Percentiles rank a stretch among this genome's conserved stretches.
phyloP scores from a whole-genome alignment of 495 filamentous ascomycete genomes.

The Aspergillus diversus region DNA sequence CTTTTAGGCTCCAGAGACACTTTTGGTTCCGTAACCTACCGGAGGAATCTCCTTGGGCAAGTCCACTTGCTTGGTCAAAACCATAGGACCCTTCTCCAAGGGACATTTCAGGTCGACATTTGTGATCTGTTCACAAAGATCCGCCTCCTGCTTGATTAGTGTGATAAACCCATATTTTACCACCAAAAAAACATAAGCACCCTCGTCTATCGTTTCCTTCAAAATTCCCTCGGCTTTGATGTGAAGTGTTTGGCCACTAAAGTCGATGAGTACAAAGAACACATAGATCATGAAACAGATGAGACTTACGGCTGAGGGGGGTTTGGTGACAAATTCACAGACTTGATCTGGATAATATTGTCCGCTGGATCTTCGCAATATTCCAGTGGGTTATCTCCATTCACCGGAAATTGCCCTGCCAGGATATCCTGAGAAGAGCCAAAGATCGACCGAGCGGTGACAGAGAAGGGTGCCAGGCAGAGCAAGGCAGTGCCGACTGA shows the following conservation, averaged over 20 bases:
- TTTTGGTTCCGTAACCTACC: constrained; percentile 55
- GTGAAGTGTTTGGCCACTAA: constrained; percentile 75
- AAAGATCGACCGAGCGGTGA: constrained; percentile 36
- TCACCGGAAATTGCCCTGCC: constrained; percentile 30
- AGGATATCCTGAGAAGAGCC: constrained; percentile 30
- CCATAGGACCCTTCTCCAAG: constrained; percentile 72
- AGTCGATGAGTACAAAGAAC: constrained; percentile 18
- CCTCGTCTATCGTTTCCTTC: constrained; percentile 66
- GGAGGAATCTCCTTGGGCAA: constrained; percentile 88
- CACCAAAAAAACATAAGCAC: constrained; percentile 75
- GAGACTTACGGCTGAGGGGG: constrained; percentile 80
- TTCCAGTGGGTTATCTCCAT: constrained; percentile 50
- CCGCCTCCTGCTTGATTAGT: constrained; percentile 73
- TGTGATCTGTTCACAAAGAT: constrained; percentile 84
- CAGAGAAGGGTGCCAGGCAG: constrained; percentile 37
- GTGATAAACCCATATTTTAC: constrained; percentile 94
- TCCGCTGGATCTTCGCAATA: constrained; percentile 68
- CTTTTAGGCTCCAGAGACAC: neutral
- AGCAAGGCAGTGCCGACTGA: constrained; percentile 37
- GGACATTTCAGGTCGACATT: constrained; percentile 92
- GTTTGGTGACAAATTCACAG: constrained; percentile 82
- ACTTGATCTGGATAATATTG: constrained; percentile 72
- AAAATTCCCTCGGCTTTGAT: constrained; percentile 80
- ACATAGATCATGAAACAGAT: neutral
- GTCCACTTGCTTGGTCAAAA: constrained; percentile 77